Conservation (phyloP, 2,329 filamentous ascomycete genomes). For the Fusarium robinianum region DNA sequence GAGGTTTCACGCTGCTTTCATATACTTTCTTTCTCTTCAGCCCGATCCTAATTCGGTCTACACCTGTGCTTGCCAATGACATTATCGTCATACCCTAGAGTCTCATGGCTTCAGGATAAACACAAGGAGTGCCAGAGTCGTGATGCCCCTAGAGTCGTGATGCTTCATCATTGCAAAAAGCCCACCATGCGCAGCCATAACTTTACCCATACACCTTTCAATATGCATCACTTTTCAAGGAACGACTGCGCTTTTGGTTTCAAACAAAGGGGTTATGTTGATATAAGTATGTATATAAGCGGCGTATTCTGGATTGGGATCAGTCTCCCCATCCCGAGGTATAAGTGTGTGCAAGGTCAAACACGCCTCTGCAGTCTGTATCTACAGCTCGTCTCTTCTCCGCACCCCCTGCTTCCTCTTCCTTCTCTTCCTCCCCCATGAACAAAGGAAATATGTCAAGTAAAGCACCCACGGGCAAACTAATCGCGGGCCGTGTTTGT, state of each 20-base stretch:
- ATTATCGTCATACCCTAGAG: too few species aligned
- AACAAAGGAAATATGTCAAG: slow-evolving; percentile 37
- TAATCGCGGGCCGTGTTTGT: slow-evolving; percentile 31
- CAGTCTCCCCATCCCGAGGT: slow-evolving; percentile 12
- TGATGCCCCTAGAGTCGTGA: too few species aligned
- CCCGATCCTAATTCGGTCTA: too few species aligned
- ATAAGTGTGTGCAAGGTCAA: slow-evolving; percentile 19
- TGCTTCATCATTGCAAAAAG: too few species aligned
- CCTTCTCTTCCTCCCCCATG: slow-evolving; percentile 14
- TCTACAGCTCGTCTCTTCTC: slow-evolving; percentile 23
- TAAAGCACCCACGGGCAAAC: slow-evolving; percentile 22
- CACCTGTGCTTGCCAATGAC: too few species aligned
- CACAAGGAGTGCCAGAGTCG: too few species aligned
- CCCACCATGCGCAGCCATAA: too few species aligned
- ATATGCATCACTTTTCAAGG: not conserved
- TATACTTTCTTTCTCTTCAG: too few species aligned
- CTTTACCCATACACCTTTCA: not conserved
- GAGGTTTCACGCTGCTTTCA: too few species aligned
- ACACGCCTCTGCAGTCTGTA: slow-evolving; percentile 29
- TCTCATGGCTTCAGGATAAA: too few species aligned
- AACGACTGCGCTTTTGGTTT: not conserved
- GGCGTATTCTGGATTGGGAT: slow-evolving; percentile 17
- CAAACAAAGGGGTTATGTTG: slow-evolving; percentile 1
- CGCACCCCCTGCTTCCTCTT: slow-evolving; percentile 6
- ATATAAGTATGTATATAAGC: slow-evolving; percentile 25